A percentile compares a stretch with the other conserved stretches of the same genome.
Conservation (phyloP, 2,329 filamentous ascomycete genomes). For the Fusarium sp. region DNA sequence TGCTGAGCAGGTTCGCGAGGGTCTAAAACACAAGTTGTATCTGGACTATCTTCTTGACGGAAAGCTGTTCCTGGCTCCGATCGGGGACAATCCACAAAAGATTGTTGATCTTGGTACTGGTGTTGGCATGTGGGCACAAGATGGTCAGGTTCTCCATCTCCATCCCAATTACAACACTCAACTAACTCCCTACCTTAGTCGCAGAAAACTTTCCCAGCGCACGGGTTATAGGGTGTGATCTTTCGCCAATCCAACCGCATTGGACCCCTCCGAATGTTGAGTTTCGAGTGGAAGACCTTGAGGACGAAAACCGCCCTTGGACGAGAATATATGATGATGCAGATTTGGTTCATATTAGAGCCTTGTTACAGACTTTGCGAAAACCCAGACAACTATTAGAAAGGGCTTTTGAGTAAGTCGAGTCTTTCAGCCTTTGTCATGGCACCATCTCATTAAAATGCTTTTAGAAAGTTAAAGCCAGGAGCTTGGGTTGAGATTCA, state of each 20-base stretch:
- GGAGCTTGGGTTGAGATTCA: slow-evolving; percentile 59
- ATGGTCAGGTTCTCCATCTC: slow-evolving; percentile 53
- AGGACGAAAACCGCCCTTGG: slow-evolving; percentile 54
- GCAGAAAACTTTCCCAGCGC: slow-evolving; percentile 61
- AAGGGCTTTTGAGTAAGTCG: slow-evolving; percentile 59
- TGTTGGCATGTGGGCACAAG: slow-evolving; percentile 69
- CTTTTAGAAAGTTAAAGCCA: slow-evolving; percentile 52
- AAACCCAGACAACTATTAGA: slow-evolving; percentile 64
- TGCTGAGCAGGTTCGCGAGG: slow-evolving; percentile 63
- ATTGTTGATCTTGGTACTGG: slow-evolving; percentile 66
- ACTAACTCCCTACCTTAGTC: slow-evolving; percentile 51
- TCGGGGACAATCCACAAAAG: slow-evolving; percentile 61
- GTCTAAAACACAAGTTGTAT: slow-evolving; percentile 62
- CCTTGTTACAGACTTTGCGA: slow-evolving; percentile 64
- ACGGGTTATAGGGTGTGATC: slow-evolving; percentile 60
- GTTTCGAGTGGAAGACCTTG: slow-evolving; percentile 60
- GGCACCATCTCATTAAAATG: slow-evolving; percentile 21
- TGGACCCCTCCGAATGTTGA: slow-evolving; percentile 69
- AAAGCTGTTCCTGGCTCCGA: slow-evolving; percentile 59
- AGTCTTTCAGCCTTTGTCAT: background rate
- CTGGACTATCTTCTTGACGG: slow-evolving; percentile 63
- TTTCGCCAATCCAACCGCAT: slow-evolving; percentile 60
- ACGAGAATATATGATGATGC: slow-evolving; percentile 55
- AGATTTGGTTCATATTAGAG: slow-evolving; percentile 68
- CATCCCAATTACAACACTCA: background rate